phyloP scores from a whole-genome alignment of 2,329 filamentous ascomycete genomes.

The Penicillium sclerotigenum region DNA sequence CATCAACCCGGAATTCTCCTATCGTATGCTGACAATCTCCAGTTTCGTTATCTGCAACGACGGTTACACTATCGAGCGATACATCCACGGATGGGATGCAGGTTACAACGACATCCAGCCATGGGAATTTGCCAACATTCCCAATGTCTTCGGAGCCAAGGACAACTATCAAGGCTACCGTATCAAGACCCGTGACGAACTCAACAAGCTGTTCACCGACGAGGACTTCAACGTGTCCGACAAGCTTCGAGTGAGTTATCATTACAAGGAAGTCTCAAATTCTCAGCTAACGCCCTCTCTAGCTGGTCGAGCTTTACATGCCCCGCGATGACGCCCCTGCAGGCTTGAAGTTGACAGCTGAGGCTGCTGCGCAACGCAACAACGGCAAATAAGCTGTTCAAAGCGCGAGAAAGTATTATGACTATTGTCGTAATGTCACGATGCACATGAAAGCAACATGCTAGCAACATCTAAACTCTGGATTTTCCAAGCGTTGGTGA shows the following conservation, averaged over 20 bases:
- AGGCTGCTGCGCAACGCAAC: slow-evolving; percentile 68
- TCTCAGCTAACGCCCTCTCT: slow-evolving; percentile 39
- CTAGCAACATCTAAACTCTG: background rate
- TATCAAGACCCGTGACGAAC: slow-evolving; percentile 66
- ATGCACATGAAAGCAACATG: background rate
- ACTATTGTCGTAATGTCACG: background rate
- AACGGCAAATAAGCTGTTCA: slow-evolving; percentile 47
- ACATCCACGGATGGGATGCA: slow-evolving; percentile 78
- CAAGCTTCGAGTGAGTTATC: slow-evolving; percentile 40
- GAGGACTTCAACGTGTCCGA: slow-evolving; percentile 58
- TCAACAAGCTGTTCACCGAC: slow-evolving; percentile 64
- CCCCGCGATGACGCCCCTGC: slow-evolving; percentile 72
- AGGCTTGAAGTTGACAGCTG: slow-evolving; percentile 66
- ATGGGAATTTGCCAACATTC: slow-evolving; percentile 71
- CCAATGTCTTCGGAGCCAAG: slow-evolving; percentile 64
- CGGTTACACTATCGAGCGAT: slow-evolving; percentile 85
- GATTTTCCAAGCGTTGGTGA: background rate
- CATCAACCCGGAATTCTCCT: background rate
- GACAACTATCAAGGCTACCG: slow-evolving; percentile 61
- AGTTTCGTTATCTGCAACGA: slow-evolving; percentile 80
- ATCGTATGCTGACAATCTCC: slow-evolving; percentile 34
- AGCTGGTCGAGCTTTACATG: slow-evolving; percentile 82
- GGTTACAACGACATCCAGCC: slow-evolving; percentile 74
- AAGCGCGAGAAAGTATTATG: background rate
- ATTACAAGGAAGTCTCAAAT: background rate